Percentiles rank a stretch among this genome's conserved stretches.
Conservation (phyloP, 2,329 filamentous ascomycete genomes). For the Chalaropsis ovoidea region DNA sequence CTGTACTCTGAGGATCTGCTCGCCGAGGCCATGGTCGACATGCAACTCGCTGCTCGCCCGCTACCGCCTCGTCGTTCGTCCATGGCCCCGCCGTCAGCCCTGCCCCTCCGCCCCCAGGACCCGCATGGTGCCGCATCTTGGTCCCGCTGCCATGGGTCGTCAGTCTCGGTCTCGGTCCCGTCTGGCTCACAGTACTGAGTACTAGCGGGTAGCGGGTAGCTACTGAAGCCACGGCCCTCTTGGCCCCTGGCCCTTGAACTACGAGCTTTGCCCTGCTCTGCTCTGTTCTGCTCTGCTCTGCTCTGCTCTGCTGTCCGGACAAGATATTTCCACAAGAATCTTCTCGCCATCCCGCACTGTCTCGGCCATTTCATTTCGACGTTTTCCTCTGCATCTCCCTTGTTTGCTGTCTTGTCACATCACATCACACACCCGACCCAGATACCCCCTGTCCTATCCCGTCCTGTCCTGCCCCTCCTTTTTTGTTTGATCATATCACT, state of each 20-base stretch:
- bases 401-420: not conserved
- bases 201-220: not conserved
- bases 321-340: too few relatives aligned
- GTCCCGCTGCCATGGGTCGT: conserved; percentile 18
- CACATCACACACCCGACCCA: not conserved
- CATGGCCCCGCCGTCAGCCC: not conserved
- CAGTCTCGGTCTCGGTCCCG: conserved; percentile 20
- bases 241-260: too few relatives aligned
- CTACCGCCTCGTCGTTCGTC: not conserved
- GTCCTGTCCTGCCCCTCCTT: not conserved
- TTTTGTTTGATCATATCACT: not conserved
- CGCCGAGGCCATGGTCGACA: conserved; percentile 51
- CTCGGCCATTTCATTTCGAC: too few relatives aligned
- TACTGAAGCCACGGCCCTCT: not conserved
- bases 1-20: conserved; percentile 48
- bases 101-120: not conserved
- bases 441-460: not conserved
- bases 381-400: not conserved
- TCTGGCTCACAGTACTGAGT: not conserved
- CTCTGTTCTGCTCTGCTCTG: too few relatives aligned
- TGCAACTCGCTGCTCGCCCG: conserved; percentile 47
- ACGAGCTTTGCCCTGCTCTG: too few relatives aligned
- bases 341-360: too few relatives aligned
- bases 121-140: conserved; percentile 6
- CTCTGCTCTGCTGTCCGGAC: too few relatives aligned